phyloP scores from a whole-genome alignment of 2,329 filamentous ascomycete genomes.

The Ophiobolus disseminans region DNA sequence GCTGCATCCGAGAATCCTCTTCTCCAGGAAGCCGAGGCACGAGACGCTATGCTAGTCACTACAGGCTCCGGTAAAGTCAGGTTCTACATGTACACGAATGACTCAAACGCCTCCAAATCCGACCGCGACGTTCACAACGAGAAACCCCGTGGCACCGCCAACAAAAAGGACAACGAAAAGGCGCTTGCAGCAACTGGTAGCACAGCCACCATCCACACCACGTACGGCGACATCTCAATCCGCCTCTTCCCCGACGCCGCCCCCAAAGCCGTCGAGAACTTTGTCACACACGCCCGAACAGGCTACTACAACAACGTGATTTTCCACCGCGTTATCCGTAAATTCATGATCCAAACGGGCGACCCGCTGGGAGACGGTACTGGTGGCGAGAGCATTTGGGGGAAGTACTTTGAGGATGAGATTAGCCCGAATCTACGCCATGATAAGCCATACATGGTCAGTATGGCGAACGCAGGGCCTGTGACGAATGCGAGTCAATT shows the following conservation, averaged over 20 bases:
- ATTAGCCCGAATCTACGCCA: slow-evolving; percentile 83
- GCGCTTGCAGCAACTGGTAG: slow-evolving; percentile 77
- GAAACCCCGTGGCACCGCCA: slow-evolving; percentile 73
- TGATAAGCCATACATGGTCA: slow-evolving; percentile 94
- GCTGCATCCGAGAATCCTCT: slow-evolving; percentile 93
- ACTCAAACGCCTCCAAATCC: slow-evolving; percentile 63
- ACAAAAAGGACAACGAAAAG: slow-evolving; percentile 53
- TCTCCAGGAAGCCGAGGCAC: slow-evolving; percentile 85
- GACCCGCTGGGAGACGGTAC: slow-evolving; percentile 89
- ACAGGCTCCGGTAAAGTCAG: slow-evolving; percentile 87
- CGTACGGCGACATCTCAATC: slow-evolving; percentile 90
- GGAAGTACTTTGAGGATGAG: slow-evolving; percentile 90
- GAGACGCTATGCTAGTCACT: slow-evolving; percentile 85
- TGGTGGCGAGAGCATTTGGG: slow-evolving; percentile 91
- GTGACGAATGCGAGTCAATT: slow-evolving; percentile 97
- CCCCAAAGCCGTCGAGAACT: slow-evolving; percentile 96
- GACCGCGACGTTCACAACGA: slow-evolving; percentile 94
- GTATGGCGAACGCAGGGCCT: slow-evolving; percentile 96
- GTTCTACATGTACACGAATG: slow-evolving; percentile 98
- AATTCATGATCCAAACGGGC: slow-evolving; percentile 96
- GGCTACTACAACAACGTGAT: slow-evolving; percentile 98
- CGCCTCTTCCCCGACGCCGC: slow-evolving; percentile 92
- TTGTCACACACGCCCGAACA: slow-evolving; percentile 85
- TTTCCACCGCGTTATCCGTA: slow-evolving; percentile 95
- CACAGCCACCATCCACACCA: slow-evolving; percentile 87